Evolutionary conservation across 1,139 yeast genomes (phyloP).

Genomic region (Debaryomyces subglobosus): DNA sequence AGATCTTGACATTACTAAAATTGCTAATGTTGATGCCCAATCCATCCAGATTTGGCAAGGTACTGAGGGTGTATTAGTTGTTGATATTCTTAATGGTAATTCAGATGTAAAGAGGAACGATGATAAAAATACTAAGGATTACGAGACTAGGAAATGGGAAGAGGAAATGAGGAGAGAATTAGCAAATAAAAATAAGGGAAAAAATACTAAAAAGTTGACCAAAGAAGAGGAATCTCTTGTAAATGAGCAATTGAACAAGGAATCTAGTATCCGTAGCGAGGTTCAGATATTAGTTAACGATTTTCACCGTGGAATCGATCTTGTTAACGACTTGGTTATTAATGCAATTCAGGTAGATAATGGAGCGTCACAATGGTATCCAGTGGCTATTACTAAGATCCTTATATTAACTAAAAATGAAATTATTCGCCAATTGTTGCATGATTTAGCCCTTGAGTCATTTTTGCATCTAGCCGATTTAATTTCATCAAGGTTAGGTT

Average conservation of each 20-base stretch:
- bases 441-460: conserved; percentile 34
- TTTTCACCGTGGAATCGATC: conserved; percentile 52
- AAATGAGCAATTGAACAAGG: conserved; percentile 63
- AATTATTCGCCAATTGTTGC: conserved; percentile 44
- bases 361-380: conserved; percentile 75
- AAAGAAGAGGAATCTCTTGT: conserved; percentile 74
- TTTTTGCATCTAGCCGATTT: conserved; percentile 49
- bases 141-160: conserved; percentile 90
- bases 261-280: conserved; percentile 53
- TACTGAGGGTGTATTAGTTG: conserved; percentile 68
- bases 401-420: conserved; percentile 42
- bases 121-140: conserved; percentile 74
- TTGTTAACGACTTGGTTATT: conserved; percentile 55
- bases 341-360: conserved; percentile 61
- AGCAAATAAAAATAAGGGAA: conserved; percentile 51
- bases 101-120: conserved; percentile 37
- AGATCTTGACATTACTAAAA: conserved; percentile 44
- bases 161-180: conserved; percentile 76
- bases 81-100: conserved; percentile 56
- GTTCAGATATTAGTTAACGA: conserved; percentile 42
- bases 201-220: conserved; percentile 55
- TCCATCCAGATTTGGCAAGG: conserved; percentile 65
- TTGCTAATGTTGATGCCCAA: conserved; percentile 26
- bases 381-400: conserved; percentile 55
- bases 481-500: conserved; percentile 52